Evolutionary conservation across 352 stramenopile genomes (phyloP).

Genomic region (Globisporangium spiculum): DNA sequence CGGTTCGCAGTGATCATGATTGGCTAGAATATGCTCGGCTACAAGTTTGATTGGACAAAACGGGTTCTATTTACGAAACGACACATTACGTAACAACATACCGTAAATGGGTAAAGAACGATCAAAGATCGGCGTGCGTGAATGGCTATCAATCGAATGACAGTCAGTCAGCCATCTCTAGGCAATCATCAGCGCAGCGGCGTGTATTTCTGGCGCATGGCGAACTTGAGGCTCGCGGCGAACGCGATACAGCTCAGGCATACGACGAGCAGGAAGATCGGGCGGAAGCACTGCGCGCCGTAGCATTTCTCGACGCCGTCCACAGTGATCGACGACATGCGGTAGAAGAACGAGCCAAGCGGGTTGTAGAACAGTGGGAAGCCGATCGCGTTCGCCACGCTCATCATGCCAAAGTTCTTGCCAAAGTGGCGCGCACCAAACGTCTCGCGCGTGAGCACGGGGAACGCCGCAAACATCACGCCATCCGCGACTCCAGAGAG

Average conservation of each 20-base stretch:
- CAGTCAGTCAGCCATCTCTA: neutral
- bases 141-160: neutral
- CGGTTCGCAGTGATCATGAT: neutral
- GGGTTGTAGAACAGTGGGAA: constrained; percentile 76
- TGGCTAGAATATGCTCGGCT: neutral
- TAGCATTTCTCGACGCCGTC: constrained; percentile 55
- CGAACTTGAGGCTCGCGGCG: constrained; percentile 52
- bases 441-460: constrained; percentile 65
- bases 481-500: constrained; percentile 60
- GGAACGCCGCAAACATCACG: constrained; percentile 72
- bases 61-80: neutral
- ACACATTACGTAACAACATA: neutral
- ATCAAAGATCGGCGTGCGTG: neutral
- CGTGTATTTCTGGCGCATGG: constrained; percentile 29
- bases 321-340: constrained; percentile 26
- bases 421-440: constrained; percentile 71
- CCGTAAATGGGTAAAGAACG: neutral
- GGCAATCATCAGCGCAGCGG: constrained; percentile 6
- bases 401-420: constrained; percentile 79
- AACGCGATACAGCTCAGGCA: constrained; percentile 48
- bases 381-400: constrained; percentile 63
- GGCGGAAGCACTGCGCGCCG: constrained; percentile 52
- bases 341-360: constrained; percentile 62
- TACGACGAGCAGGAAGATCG: constrained; percentile 61
- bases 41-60: neutral